Conservation (phyloP, 257 asterid species). For the Solanum sitiens region DNA sequence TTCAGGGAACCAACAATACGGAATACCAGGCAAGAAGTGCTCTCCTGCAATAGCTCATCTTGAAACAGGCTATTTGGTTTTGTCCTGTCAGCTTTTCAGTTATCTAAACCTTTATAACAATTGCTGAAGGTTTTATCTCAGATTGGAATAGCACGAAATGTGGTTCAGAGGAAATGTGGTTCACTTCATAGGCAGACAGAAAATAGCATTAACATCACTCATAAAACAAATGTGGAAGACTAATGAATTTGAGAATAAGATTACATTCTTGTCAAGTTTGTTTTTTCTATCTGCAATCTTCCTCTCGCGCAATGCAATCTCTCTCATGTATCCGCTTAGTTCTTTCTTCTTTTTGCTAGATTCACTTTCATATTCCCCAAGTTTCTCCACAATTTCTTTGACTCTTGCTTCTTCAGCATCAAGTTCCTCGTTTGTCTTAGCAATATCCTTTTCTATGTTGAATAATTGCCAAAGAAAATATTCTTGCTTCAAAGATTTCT, state of each 20-base stretch:
- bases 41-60: not conserved
- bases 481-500: slow-evolving; percentile 84
- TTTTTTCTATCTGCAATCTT: slow-evolving; percentile 66
- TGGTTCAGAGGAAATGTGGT: not conserved
- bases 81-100: not conserved
- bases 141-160: not conserved
- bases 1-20: not conserved
- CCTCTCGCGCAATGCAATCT: slow-evolving; percentile 60
- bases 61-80: not conserved
- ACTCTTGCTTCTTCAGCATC: slow-evolving; percentile 61
- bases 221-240: not conserved
- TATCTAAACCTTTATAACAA: not conserved
- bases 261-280: slow-evolving; percentile 71
- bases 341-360: slow-evolving; percentile 65
- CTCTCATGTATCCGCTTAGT: slow-evolving; percentile 68
- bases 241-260: not conserved
- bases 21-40: not conserved
- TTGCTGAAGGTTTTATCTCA: not conserved
- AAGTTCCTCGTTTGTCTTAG: slow-evolving; percentile 70
- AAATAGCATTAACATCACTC: not conserved
- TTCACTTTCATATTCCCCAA: slow-evolving; percentile 65
- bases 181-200: not conserved
- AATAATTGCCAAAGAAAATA: slow-evolving; percentile 87
- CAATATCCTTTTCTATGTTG: slow-evolving; percentile 66
- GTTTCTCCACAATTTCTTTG: slow-evolving; percentile 72